phyloP scores from a whole-genome alignment of 2,329 filamentous ascomycete genomes.

The Alternaria triticina region DNA sequence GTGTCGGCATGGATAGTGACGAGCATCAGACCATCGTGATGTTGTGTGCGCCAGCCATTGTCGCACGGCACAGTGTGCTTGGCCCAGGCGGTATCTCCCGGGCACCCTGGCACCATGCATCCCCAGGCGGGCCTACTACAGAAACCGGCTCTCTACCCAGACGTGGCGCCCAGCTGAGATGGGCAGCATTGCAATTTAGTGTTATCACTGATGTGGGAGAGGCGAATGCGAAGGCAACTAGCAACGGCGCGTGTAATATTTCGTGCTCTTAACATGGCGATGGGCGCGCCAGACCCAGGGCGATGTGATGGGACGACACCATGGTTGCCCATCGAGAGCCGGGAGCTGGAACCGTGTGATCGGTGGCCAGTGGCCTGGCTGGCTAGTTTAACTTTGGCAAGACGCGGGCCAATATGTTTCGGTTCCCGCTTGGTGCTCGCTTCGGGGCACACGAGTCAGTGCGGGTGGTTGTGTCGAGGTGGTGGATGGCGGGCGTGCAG shows the following conservation, averaged over 20 bases:
- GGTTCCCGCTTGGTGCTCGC: constrained; percentile 7
- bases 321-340: background rate
- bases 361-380: background rate
- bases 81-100: constrained; percentile 2
- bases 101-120: constrained; percentile 1
- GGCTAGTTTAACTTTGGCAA: constrained; percentile 3
- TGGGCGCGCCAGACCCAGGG: background rate
- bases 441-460: constrained; percentile 9
- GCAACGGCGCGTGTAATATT: background rate
- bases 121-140: constrained; percentile 2
- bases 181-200: background rate
- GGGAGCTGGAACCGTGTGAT: constrained; percentile 14
- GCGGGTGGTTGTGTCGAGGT: background rate
- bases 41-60: constrained; percentile 17
- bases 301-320: constrained; percentile 1
- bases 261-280: background rate
- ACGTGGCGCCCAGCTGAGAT: background rate
- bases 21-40: constrained; percentile 28
- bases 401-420: constrained; percentile 11
- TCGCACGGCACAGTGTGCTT: constrained; percentile 20
- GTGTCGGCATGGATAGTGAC: background rate
- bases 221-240: background rate
- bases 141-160: background rate
- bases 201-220: background rate
- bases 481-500: background rate